Percentiles rank a stretch among this genome's conserved stretches.
These are phyloP conservation scores for Septoria linicola DNA, from an alignment of 2,329 filamentous ascomycete genomes.

Conservation along the genomic window DNA sequence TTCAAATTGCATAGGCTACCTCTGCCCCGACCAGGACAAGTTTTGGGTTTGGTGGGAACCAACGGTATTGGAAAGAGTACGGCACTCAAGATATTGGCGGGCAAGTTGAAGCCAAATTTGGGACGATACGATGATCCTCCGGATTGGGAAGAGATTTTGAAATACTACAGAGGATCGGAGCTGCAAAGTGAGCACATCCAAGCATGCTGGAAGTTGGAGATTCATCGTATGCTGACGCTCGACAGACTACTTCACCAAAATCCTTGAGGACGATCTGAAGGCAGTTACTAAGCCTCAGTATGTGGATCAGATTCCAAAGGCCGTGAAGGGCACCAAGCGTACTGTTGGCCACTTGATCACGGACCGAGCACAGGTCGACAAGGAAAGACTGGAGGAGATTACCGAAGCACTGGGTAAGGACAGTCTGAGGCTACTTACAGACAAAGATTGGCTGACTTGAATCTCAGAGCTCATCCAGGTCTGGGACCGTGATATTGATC, in stretches of 20 bases:
- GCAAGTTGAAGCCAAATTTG: conserved; percentile 97
- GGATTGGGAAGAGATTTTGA: conserved; percentile 98
- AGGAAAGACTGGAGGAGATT: conserved; percentile 68
- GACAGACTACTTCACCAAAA: conserved; percentile 95
- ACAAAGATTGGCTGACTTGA: not conserved
- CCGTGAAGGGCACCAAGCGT: conserved; percentile 74
- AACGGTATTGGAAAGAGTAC: conserved; percentile 99
- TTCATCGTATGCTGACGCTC: conserved; percentile 21
- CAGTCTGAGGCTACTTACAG: conserved; percentile 17
- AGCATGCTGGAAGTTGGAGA: conserved; percentile 19
- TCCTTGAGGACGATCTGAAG: conserved; percentile 94
- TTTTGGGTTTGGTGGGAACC: conserved; percentile 92
- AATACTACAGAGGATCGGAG: conserved; percentile 96
- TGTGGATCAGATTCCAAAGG: conserved; percentile 95
- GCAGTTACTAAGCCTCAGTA: conserved; percentile 99
- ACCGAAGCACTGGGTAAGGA: conserved; percentile 67
- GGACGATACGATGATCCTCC: conserved; percentile 94
- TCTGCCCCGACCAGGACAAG: conserved; percentile 92
- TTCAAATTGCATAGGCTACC: conserved; percentile 98
- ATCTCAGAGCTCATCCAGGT: conserved; percentile 74
- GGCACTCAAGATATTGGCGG: conserved; percentile 97
- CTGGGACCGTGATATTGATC: conserved; percentile 83
- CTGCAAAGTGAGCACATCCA: conserved; percentile 71
- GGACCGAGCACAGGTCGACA: conserved; percentile 71
- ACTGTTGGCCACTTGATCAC: conserved; percentile 77